Percentiles rank a stretch among this genome's conserved stretches.
Conservation (phyloP, 495 filamentous ascomycete genomes). For the Lichina pygmaea region DNA sequence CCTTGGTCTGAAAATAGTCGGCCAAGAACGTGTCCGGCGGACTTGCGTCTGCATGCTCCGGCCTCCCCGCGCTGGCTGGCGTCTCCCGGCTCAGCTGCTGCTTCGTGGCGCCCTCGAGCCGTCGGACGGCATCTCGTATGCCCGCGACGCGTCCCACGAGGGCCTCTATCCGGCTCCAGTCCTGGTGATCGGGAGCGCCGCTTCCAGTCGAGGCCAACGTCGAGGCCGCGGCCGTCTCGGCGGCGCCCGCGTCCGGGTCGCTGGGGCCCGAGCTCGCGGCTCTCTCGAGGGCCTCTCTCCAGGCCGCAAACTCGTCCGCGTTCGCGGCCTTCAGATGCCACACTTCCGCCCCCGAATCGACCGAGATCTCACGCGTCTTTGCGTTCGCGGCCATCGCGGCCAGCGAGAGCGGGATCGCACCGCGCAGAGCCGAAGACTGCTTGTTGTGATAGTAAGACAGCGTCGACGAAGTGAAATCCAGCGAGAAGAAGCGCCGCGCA, state of each 20-base stretch:
- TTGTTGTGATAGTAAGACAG: constrained; percentile 88
- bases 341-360: constrained; percentile 87
- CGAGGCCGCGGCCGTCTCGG: constrained; percentile 11
- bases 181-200: constrained; percentile 32
- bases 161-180: constrained; percentile 65
- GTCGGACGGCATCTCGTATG: constrained; percentile 62
- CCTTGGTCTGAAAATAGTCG: constrained; percentile 19
- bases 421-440: constrained; percentile 68
- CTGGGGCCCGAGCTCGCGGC: constrained; percentile 22
- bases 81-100: constrained; percentile 21
- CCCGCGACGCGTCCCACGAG: constrained; percentile 64
- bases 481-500: constrained; percentile 75
- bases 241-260: constrained; percentile 1
- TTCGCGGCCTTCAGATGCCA: constrained; percentile 84
- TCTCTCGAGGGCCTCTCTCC: constrained; percentile 62
- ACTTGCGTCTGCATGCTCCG: constrained; percentile 3
- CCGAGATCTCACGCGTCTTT: constrained; percentile 67
- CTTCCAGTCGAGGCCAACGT: background rate
- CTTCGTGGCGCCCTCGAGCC: constrained; percentile 60
- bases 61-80: constrained; percentile 18
- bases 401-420: constrained; percentile 72
- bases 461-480: constrained; percentile 77
- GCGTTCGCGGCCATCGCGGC: constrained; percentile 78
- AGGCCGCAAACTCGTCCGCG: constrained; percentile 58
- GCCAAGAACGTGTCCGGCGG: constrained; percentile 4